phyloP scores from a whole-genome alignment of 371 early-diverging fungal genomes.

The Cokeromyces recurvatus region DNA sequence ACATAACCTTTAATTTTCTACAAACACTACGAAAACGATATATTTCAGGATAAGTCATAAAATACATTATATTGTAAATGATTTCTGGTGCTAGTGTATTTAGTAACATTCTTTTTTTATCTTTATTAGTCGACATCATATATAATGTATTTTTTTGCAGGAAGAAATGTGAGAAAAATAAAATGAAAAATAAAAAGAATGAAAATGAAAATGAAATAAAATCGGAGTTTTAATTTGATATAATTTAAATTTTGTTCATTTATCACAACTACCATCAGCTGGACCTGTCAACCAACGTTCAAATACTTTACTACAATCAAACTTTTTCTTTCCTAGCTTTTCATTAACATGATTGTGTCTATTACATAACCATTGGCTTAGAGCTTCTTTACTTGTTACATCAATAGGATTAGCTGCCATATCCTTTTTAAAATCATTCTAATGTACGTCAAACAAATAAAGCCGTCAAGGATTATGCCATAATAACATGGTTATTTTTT shows the following conservation, averaged over 20 bases:
- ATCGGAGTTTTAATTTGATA: too few relatives aligned
- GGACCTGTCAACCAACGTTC: slow-evolving; percentile 93
- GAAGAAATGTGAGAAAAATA: slow-evolving; percentile 14
- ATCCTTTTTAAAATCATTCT: slow-evolving; percentile 72
- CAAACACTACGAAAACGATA: slow-evolving; percentile 31
- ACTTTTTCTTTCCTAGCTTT: slow-evolving; percentile 82
- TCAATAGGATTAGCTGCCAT: slow-evolving; percentile 80
- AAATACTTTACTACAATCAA: slow-evolving; percentile 93
- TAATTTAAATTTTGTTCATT: background rate
- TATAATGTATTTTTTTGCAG: background rate
- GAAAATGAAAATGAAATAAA: too few relatives aligned
- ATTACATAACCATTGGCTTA: slow-evolving; percentile 91
- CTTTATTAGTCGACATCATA: too few relatives aligned
- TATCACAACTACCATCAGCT: slow-evolving; percentile 69
- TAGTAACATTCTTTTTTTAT: background rate
- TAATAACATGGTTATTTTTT: too few relatives aligned
- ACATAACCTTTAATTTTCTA: slow-evolving; percentile 19
- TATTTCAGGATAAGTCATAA: slow-evolving; percentile 25
- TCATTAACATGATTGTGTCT: slow-evolving; percentile 97
- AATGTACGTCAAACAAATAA: too few relatives aligned
- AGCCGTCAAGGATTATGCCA: too few relatives aligned
- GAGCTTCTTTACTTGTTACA: slow-evolving; percentile 64
- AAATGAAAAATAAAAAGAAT: background rate
- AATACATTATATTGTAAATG: slow-evolving; percentile 28
- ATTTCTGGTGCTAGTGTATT: slow-evolving; percentile 31